Base-by-base conservation (phyloP, 495 filamentous ascomycete species). In the Hyaloscypha finlandica region DNA sequence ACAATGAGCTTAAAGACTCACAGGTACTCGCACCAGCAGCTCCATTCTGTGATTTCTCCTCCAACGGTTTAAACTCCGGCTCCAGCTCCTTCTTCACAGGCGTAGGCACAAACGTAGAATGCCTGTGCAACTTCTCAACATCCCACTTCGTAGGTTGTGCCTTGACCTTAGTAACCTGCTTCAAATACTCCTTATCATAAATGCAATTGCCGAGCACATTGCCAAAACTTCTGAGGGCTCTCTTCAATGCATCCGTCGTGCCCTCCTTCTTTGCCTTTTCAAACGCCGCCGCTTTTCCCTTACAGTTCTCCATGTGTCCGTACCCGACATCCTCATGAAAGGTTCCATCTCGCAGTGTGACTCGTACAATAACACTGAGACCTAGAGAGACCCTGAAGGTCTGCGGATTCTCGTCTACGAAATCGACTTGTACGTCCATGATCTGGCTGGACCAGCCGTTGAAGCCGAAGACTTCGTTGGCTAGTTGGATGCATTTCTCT, bases 191-290 rank as follows among this genome's bases (percentile, higher is more conserved):
- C 73, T 97, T 97, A 76, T 99, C 95, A 80, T 98, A 97, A 63
- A 99, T 86, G 79, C 95, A 99, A 76, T 98, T 98, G 20, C 95
- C 95, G 65, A 99, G 83, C 16, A 97, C 89, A 73, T 99, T 99
- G 53, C 95, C 95, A 78, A 99, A 99, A 66, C 89, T 97, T 31
- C 94, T 85, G 68, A 99, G 76, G 11, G 96, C 86, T 64, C 95
- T 85, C 78, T 99, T 99, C 68, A 98, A 77, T 0, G 85, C 94
- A 81, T 99, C 95, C 25, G 95, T 98, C 22, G 93, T 96, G 6
- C 91, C 96, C 79, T 98, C 93, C 75, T 99, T 99, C 79, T 97
- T 98, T 1, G 94, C 92, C 76, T 98, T 98, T 76, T 98, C 94
- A 72, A 97, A 97, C 2, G 93, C 94, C 8, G 91, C 87, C 0